Conservation (phyloP, 2,329 filamentous ascomycete genomes). For the Penicillium polonicum region DNA sequence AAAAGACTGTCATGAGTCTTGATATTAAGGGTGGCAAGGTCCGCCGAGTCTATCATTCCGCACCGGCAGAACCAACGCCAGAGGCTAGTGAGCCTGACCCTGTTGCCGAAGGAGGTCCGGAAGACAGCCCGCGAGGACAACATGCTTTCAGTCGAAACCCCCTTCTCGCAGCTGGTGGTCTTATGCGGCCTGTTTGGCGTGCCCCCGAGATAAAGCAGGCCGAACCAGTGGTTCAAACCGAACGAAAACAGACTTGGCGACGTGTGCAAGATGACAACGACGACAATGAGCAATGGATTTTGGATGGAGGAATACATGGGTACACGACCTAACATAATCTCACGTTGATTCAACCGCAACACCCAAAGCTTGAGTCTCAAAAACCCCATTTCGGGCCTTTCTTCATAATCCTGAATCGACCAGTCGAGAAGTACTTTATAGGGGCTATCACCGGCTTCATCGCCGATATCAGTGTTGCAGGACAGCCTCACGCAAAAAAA, state of each 20-base stretch:
- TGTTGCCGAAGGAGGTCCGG: constrained; percentile 10
- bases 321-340: constrained; percentile 18
- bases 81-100: constrained; percentile 20
- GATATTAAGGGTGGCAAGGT: constrained; percentile 77
- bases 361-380: not conserved
- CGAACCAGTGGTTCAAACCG: constrained; percentile 26
- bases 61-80: constrained; percentile 29
- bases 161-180: constrained; percentile 43
- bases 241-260: constrained; percentile 46
- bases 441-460: not conserved
- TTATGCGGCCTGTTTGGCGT: constrained; percentile 49
- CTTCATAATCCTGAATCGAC: not conserved
- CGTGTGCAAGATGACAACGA: constrained; percentile 49
- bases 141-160: constrained; percentile 47
- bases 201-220: constrained; percentile 29
- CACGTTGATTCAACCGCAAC: not conserved
- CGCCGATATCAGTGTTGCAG: not conserved
- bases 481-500: not conserved
- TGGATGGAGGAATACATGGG: constrained; percentile 46
- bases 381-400: not conserved
- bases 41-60: constrained; percentile 53
- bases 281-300: constrained; percentile 50
- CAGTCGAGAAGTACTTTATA: not conserved
- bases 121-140: constrained; percentile 21
- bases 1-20: constrained; percentile 78